A percentile compares a stretch with the other conserved stretches of the same genome.
Evolutionary conservation across 2,329 filamentous ascomycete species (phyloP).

Genomic region (Cercospora beticola): DNA sequence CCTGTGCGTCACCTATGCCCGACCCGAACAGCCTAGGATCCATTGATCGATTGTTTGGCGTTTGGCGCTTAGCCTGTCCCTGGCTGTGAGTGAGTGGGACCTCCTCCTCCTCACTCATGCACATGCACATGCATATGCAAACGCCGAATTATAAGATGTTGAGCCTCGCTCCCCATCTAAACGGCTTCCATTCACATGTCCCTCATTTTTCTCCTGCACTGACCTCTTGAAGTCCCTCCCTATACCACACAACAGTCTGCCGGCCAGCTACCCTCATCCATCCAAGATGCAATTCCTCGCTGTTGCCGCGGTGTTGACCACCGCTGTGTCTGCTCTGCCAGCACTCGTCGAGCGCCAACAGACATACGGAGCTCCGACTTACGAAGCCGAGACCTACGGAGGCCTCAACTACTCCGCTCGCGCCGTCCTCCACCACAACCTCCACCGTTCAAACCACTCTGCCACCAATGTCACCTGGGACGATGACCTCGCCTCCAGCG

Average conservation of each 20-base stretch:
- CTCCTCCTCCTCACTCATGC: neutral
- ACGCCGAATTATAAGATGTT: neutral
- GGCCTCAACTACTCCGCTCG: constrained; percentile 6
- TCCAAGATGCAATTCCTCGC: constrained; percentile 9
- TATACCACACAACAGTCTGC: neutral
- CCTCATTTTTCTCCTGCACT: neutral
- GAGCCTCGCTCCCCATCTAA: neutral
- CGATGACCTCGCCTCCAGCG: constrained; percentile 61
- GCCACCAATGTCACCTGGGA: constrained; percentile 62
- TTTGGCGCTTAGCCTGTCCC: neutral
- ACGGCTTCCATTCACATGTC: neutral
- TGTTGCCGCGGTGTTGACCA: constrained; percentile 3
- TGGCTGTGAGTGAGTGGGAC: neutral
- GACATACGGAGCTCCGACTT: neutral
- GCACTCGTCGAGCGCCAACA: constrained; percentile 1
- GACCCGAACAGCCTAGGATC: neutral
- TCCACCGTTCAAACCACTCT: constrained; percentile 23
- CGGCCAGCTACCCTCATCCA: neutral
- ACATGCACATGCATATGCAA: neutral
- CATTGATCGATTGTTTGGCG: constrained; percentile 5
- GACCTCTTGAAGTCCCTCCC: neutral
- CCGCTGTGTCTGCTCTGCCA: constrained; percentile 5
- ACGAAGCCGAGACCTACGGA: neutral
- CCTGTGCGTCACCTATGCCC: constrained; percentile 2
- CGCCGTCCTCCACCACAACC: constrained; percentile 21